Conservation (phyloP, 1,139 yeast genomes). For the Suhomyces wounanorum region DNA sequence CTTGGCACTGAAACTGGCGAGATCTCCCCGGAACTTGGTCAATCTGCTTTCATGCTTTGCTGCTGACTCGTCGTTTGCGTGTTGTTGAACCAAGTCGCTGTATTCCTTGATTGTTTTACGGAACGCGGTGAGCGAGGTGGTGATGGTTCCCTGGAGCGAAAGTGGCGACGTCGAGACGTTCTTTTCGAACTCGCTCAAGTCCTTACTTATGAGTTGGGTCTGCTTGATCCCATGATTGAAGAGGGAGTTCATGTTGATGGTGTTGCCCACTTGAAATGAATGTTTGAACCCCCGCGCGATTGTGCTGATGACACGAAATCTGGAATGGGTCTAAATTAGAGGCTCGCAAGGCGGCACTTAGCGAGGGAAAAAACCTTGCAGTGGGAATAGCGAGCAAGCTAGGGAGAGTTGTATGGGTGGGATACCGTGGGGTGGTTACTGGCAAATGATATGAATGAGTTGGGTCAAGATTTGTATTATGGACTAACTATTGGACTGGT, state of each 20-base stretch:
- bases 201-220: conserved; percentile 69
- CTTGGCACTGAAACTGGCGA: conserved; percentile 54
- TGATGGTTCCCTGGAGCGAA: conserved; percentile 78
- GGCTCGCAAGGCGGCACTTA: background rate
- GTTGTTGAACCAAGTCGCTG: conserved; percentile 63
- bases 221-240: conserved; percentile 91
- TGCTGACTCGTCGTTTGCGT: conserved; percentile 54
- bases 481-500: too few relatives aligned
- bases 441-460: background rate
- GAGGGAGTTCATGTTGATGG: conserved; percentile 59
- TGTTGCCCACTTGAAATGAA: background rate
- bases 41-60: conserved; percentile 68
- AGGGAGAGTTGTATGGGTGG: background rate
- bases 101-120: conserved; percentile 79
- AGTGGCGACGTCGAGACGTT: conserved; percentile 70
- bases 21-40: conserved; percentile 60
- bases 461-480: too few relatives aligned
- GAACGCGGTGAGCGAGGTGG: conserved; percentile 78
- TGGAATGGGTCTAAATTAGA: background rate
- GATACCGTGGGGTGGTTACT: too few relatives aligned
- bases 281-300: conserved; percentile 1
- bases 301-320: background rate
- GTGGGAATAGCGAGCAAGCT: background rate
- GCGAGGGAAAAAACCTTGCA: background rate
- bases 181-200: conserved; percentile 65